Conservation (phyloP, 352 stramenopile species). For the Phytopythium litorale region DNA sequence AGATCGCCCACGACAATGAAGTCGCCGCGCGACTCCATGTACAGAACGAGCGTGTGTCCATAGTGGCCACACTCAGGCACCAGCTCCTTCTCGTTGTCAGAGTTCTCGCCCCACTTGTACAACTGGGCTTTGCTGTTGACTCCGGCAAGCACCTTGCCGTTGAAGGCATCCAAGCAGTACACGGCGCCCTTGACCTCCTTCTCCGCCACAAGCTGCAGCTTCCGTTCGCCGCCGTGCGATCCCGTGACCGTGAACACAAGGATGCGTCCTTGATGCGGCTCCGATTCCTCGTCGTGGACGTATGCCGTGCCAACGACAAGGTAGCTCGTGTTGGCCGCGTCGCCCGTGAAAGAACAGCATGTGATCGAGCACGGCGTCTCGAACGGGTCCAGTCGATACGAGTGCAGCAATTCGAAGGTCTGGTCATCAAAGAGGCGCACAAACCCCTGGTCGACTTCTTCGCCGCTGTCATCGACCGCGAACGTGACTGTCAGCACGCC, state of each 20-base stretch:
- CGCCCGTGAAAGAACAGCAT: constrained; percentile 73
- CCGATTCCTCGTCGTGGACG: constrained; percentile 92
- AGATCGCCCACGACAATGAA: constrained; percentile 96
- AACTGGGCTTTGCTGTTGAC: constrained; percentile 95
- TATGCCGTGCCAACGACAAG: constrained; percentile 90
- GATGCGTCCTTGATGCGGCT: constrained; percentile 94
- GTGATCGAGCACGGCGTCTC: constrained; percentile 87
- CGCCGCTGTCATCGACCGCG: constrained; percentile 72
- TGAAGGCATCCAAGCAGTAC: constrained; percentile 94
- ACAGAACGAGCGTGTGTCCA: constrained; percentile 94
- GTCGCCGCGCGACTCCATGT: constrained; percentile 92
- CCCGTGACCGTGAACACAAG: constrained; percentile 89
- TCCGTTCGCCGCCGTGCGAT: constrained; percentile 75
- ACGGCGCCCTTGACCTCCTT: constrained; percentile 94
- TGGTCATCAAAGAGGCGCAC: constrained; percentile 96
- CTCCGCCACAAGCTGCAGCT: constrained; percentile 88
- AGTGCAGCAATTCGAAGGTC: constrained; percentile 93
- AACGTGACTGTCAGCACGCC: constrained; percentile 83
- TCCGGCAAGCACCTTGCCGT: constrained; percentile 91
- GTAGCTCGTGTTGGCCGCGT: constrained; percentile 71
- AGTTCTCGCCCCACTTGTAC: constrained; percentile 89
- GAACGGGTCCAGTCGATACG: constrained; percentile 84
- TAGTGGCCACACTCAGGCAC: constrained; percentile 93
- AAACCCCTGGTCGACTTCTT: constrained; percentile 87
- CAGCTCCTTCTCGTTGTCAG: constrained; percentile 89